These are phyloP conservation scores for Dacryopinax spathularia DNA, from an alignment of 768 basidiomycete species.

Conservation along the genomic window DNA sequence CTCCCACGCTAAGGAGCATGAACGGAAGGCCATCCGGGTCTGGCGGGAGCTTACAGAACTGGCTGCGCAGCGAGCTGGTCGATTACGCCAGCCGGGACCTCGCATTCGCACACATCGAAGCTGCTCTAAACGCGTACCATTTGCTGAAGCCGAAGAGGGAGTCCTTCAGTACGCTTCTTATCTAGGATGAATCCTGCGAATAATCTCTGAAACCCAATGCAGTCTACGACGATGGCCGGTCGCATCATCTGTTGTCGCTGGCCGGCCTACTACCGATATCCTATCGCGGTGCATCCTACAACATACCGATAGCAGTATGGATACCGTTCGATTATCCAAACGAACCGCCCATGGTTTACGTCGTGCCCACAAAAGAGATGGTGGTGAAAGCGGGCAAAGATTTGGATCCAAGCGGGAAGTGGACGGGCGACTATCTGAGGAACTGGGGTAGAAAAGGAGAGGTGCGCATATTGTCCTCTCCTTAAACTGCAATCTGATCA, in stretches of 20 bases:
- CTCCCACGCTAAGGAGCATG: neutral
- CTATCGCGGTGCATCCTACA: conserved; percentile 63
- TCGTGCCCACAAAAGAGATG: conserved; percentile 84
- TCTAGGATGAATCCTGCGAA: neutral
- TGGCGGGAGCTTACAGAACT: neutral
- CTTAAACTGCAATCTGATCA: conserved; percentile 8
- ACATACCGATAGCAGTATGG: conserved; percentile 89
- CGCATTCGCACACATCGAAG: neutral
- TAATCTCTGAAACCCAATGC: no score
- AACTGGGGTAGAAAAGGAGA: conserved; percentile 75
- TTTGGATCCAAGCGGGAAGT: conserved; percentile 71
- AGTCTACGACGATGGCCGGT: conserved; percentile 92
- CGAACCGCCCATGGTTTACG: conserved; percentile 71
- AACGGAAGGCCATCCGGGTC: neutral
- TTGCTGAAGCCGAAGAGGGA: conserved; percentile 1
- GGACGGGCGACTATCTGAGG: conserved; percentile 50
- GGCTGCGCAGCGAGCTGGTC: neutral
- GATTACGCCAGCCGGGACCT: neutral
- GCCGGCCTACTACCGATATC: conserved; percentile 85
- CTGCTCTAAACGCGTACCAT: neutral
- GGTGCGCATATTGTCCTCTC: conserved; percentile 34
- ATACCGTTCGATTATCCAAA: conserved; percentile 71
- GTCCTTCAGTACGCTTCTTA: neutral
- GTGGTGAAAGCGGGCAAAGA: conserved; percentile 61
- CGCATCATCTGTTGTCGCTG: conserved; percentile 76